Evolutionary conservation across 2,329 filamentous ascomycete genomes (phyloP).

Genomic region (Ophiostoma angusticollis): DNA sequence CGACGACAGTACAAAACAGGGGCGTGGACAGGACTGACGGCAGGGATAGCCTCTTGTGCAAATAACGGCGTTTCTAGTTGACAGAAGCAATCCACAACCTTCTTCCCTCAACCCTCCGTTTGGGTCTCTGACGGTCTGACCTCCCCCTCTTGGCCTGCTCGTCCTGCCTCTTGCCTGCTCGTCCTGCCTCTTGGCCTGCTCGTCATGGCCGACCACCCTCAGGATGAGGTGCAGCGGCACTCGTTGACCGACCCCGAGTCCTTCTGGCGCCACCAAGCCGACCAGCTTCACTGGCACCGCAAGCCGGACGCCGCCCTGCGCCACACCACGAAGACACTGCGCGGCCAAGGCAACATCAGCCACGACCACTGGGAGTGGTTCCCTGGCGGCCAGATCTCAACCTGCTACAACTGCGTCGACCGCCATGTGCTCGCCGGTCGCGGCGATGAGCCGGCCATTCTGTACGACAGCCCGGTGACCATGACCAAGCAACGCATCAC

Average conservation of each 20-base stretch:
- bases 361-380: conserved; percentile 87
- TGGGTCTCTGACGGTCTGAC: neutral
- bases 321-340: conserved; percentile 48
- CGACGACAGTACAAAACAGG: conserved; percentile 4
- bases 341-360: conserved; percentile 35
- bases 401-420: conserved; percentile 84
- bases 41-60: neutral
- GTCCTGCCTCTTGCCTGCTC: too few species aligned
- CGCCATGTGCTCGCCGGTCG: conserved; percentile 73
- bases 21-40: neutral
- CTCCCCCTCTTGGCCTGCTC: neutral
- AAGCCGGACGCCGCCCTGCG: conserved; percentile 51
- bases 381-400: conserved; percentile 75
- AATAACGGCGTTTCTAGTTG: neutral
- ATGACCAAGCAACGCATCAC: conserved; percentile 57
- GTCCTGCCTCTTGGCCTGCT: too few species aligned
- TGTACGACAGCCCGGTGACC: conserved; percentile 81
- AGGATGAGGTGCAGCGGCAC: conserved; percentile 36
- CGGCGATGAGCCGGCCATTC: conserved; percentile 61
- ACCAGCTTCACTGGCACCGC: conserved; percentile 69
- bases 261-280: conserved; percentile 68
- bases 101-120: too few species aligned
- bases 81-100: too few species aligned
- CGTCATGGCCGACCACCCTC: conserved; percentile 25
- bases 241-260: conserved; percentile 56